phyloP scores from a whole-genome alignment of 2,329 filamentous ascomycete species.

The Rasamsonia emersonii region DNA sequence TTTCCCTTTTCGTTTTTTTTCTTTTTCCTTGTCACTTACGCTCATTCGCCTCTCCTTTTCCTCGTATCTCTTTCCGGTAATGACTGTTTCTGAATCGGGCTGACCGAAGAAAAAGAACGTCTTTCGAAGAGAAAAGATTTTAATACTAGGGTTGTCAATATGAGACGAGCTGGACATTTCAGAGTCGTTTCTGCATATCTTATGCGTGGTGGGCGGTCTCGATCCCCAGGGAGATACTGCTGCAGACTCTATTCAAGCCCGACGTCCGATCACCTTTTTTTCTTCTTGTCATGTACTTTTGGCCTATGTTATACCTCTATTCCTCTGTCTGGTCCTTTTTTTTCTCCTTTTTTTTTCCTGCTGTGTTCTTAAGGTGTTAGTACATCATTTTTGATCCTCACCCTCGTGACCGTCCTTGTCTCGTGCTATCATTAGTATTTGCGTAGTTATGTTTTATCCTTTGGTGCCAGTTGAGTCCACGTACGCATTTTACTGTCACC shows the following conservation, averaged over 20 bases:
- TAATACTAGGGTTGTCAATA: slow-evolving; percentile 14
- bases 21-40: slow-evolving; percentile 17
- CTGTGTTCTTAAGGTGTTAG: slow-evolving; percentile 10
- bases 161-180: slow-evolving; percentile 18
- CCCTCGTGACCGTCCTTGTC: slow-evolving; percentile 4
- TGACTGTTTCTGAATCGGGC: slow-evolving; percentile 22
- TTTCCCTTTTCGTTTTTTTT: slow-evolving; percentile 12
- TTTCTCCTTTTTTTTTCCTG: slow-evolving; percentile 12
- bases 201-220: slow-evolving; percentile 11
- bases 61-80: slow-evolving; percentile 24
- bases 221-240: slow-evolving; percentile 16
- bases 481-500: slow-evolving; percentile 9
- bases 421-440: slow-evolving; percentile 10
- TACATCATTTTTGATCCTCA: slow-evolving; percentile 3
- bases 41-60: slow-evolving; percentile 20
- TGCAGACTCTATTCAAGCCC: slow-evolving; percentile 12
- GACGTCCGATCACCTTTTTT: slow-evolving; percentile 21
- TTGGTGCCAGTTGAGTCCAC: slow-evolving; percentile 12
- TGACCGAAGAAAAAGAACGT: slow-evolving; percentile 18
- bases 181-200: slow-evolving; percentile 12
- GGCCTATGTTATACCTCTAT: slow-evolving; percentile 28
- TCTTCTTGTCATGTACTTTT: slow-evolving; percentile 33
- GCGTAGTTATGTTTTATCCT: slow-evolving; percentile 12
- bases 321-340: slow-evolving; percentile 16
- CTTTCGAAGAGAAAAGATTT: slow-evolving; percentile 14